Conservation (phyloP, 164 flowering plant genomes). For the Brasenia schreberi region DNA sequence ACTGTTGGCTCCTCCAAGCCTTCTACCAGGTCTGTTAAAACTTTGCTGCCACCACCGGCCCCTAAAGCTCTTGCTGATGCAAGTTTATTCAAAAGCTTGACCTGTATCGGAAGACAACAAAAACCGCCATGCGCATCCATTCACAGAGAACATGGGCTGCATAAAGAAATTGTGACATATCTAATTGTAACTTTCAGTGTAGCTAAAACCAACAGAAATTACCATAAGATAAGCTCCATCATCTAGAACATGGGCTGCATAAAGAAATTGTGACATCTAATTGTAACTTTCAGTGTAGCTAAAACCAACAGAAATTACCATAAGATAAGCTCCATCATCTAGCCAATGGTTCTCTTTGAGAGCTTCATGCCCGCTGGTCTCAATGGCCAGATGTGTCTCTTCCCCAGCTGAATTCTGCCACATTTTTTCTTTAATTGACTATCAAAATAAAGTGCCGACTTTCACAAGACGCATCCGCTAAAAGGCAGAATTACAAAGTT, state of each 20-base stretch:
- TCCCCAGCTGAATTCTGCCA: constrained; percentile 81
- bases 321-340: constrained; percentile 97
- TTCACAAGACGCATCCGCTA: not conserved
- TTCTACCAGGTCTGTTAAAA: constrained; percentile 75
- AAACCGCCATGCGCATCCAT: no score
- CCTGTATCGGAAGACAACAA: constrained; percentile 28
- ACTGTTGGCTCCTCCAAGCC: constrained; percentile 80
- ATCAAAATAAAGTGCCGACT: not conserved
- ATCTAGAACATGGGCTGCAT: constrained; percentile 30
- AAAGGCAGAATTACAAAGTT: no score
- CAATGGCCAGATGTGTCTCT: constrained; percentile 96
- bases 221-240: constrained; percentile 99
- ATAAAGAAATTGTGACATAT: not conserved
- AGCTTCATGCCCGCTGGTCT: constrained; percentile 99
- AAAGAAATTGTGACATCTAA: no score
- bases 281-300: not conserved
- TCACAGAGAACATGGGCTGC: not conserved
- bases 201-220: constrained; percentile 1
- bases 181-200: not conserved
- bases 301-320: constrained; percentile 32
- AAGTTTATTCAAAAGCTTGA: constrained; percentile 85
- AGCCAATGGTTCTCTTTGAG: constrained; percentile 98
- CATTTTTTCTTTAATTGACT: not conserved
- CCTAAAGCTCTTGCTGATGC: constrained; percentile 90
- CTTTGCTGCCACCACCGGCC: constrained; percentile 63